Evolutionary conservation across 2,329 filamentous ascomycete species (phyloP).

Genomic region (Ophiostoma australiae): DNA sequence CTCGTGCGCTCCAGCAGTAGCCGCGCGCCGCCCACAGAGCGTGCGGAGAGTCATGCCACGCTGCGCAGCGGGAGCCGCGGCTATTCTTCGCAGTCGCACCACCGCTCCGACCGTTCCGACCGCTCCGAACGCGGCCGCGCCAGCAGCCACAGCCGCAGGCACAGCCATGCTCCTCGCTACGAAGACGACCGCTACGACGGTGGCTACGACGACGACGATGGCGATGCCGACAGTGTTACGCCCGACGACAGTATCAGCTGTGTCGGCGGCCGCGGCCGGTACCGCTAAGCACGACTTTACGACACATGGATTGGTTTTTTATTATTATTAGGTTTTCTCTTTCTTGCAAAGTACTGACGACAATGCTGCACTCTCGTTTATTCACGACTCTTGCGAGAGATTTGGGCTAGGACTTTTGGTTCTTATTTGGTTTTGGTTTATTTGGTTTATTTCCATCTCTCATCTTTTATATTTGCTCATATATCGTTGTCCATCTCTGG

Average conservation of each 20-base stretch:
- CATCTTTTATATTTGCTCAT: neutral
- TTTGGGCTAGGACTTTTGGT: neutral
- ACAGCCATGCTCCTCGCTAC: conserved; percentile 14
- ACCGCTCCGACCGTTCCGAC: conserved; percentile 30
- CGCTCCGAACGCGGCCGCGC: conserved; percentile 24
- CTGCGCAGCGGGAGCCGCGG: conserved; percentile 27
- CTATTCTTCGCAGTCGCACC: conserved; percentile 27
- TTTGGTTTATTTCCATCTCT: neutral
- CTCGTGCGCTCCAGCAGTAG: conserved; percentile 11
- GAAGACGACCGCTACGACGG: conserved; percentile 19
- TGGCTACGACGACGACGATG: conserved; percentile 27
- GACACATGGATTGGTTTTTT: neutral
- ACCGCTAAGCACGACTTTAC: conserved; percentile 26
- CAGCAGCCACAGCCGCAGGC: neutral
- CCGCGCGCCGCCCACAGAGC: neutral
- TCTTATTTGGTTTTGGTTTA: neutral
- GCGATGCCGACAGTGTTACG: conserved; percentile 44
- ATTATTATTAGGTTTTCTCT: no score
- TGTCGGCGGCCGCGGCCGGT: conserved; percentile 44
- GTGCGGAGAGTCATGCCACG: conserved; percentile 1
- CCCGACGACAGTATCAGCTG: conserved; percentile 60
- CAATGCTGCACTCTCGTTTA: conserved; percentile 10
- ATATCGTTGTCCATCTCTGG: neutral
- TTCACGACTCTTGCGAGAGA: conserved; percentile 10
- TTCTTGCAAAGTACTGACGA: neutral